Percentiles rank a stretch among this genome's conserved stretches.
Conservation (phyloP, 352 stramenopile genomes). For the Globisporangium echinulatum region DNA sequence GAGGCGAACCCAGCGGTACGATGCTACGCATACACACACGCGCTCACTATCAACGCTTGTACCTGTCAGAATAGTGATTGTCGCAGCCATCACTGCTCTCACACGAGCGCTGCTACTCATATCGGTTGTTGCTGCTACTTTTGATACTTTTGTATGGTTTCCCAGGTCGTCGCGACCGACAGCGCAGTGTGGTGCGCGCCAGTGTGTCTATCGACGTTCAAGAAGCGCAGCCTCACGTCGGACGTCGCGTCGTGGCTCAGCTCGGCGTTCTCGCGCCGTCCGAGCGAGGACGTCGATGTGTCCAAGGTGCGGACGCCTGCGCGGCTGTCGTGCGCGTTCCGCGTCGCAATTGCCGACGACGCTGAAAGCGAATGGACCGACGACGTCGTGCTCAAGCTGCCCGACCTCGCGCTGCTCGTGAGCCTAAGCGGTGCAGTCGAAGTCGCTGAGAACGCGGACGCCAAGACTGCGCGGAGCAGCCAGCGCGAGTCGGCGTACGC, state of each 20-base stretch:
- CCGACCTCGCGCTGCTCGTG: slow-evolving; percentile 30
- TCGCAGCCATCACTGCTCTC: too few species aligned
- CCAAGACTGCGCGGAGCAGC: slow-evolving; percentile 8
- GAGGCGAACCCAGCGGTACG: slow-evolving; percentile 6
- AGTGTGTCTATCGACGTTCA: slow-evolving; percentile 34
- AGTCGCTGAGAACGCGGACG: slow-evolving; percentile 13
- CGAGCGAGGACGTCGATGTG: slow-evolving; percentile 26
- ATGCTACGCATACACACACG: background rate
- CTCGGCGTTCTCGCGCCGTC: slow-evolving; percentile 31
- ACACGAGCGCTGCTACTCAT: too few species aligned
- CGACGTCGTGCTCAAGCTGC: slow-evolving; percentile 34
- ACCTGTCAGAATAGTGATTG: too few species aligned
- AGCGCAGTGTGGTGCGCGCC: slow-evolving; percentile 35
- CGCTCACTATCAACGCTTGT: background rate
- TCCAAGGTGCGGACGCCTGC: slow-evolving; percentile 24
- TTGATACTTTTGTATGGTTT: background rate
- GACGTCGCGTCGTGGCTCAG: slow-evolving; percentile 52
- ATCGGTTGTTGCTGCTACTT: background rate
- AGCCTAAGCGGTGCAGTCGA: slow-evolving; percentile 20
- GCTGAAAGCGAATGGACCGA: slow-evolving; percentile 42
- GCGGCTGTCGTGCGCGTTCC: slow-evolving; percentile 46
- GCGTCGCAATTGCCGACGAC: slow-evolving; percentile 20
- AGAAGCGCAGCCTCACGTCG: slow-evolving; percentile 39
- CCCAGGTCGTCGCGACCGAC: slow-evolving; percentile 21
- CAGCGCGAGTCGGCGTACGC: slow-evolving; percentile 29